Evolutionary conservation across 1,284 basidiomycete species (phyloP).

Genomic region (Anthracocystis setariae): DNA sequence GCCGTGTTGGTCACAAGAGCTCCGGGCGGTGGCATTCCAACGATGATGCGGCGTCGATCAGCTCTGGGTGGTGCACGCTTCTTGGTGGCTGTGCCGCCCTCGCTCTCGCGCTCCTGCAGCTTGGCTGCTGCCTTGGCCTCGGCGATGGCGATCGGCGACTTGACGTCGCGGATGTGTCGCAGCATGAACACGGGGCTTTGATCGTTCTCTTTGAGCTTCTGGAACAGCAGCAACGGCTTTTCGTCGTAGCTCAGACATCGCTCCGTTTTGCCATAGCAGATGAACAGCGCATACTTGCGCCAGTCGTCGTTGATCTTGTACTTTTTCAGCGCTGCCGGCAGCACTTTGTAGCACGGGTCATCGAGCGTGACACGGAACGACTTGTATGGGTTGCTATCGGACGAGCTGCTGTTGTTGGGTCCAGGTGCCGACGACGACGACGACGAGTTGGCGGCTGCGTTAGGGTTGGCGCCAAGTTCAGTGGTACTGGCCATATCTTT

Average conservation of each 20-base stretch:
- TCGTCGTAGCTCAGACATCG: constrained; percentile 97
- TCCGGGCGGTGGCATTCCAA: constrained; percentile 32
- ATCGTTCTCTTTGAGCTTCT: constrained; percentile 94
- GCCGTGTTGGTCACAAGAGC: constrained; percentile 23
- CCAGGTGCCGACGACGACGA: constrained; percentile 11
- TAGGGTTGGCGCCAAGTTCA: constrained; percentile 15
- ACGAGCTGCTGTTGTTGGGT: constrained; percentile 17
- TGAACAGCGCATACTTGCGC: constrained; percentile 99
- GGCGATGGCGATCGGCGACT: constrained; percentile 77
- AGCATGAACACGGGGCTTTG: constrained; percentile 99
- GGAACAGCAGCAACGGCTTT: constrained; percentile 94
- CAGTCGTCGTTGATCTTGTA: constrained; percentile 99
- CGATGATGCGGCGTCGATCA: constrained; percentile 37
- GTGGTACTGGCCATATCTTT: constrained; percentile 9
- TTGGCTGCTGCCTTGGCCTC: constrained; percentile 59
- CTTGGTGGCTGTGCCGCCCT: constrained; percentile 8
- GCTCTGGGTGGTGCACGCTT: constrained; percentile 26
- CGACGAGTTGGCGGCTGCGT: constrained; percentile 2
- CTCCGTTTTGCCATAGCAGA: constrained; percentile 90
- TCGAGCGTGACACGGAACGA: constrained; percentile 76
- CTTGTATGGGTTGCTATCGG: constrained; percentile 68
- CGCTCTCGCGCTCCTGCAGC: constrained; percentile 31
- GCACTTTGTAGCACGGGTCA: constrained; percentile 96
- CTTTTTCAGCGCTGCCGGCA: constrained; percentile 96
- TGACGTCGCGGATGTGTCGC: constrained; percentile 94